Percentiles rank a stretch among this genome's conserved stretches.
Conservation (phyloP, 345 rosid species). For the Gossypium thurberi region DNA sequence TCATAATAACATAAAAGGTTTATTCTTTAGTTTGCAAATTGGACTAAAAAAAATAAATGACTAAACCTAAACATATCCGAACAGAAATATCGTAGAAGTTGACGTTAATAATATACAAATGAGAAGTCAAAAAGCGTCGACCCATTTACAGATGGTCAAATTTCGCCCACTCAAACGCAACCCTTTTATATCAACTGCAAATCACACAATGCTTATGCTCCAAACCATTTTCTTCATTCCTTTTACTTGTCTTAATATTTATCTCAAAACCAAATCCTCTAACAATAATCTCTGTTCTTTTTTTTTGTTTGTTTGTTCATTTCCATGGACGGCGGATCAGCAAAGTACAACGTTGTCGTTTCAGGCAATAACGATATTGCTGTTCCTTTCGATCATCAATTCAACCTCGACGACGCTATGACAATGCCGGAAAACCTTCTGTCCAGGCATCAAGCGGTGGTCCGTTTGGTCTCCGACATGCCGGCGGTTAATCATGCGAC, state of each 20-base stretch:
- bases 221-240: not conserved
- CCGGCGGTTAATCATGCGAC: not conserved
- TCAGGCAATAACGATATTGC: not conserved
- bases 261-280: not conserved
- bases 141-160: not conserved
- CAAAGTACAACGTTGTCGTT: not conserved
- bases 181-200: not conserved
- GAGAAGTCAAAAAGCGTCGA: not conserved
- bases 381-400: not conserved
- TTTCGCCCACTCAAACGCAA: not conserved
- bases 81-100: not conserved
- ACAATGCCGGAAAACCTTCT: constrained; percentile 1
- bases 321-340: constrained; percentile 1
- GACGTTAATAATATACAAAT: not conserved
- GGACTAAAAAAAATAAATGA: too few species aligned
- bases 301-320: not conserved
- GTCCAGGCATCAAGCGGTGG: not conserved
- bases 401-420: constrained; percentile 7
- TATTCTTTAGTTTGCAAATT: too few species aligned
- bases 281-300: not conserved
- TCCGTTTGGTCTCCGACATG: not conserved
- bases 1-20: too few species aligned
- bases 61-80: too few species aligned
- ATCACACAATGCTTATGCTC: not conserved
- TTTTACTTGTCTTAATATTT: not conserved